Evolutionary conservation across 176 grass and related monocot genomes (phyloP), one percentile per base, ranked within the genome.

Genomic region (Cocos nucifera): DNA sequence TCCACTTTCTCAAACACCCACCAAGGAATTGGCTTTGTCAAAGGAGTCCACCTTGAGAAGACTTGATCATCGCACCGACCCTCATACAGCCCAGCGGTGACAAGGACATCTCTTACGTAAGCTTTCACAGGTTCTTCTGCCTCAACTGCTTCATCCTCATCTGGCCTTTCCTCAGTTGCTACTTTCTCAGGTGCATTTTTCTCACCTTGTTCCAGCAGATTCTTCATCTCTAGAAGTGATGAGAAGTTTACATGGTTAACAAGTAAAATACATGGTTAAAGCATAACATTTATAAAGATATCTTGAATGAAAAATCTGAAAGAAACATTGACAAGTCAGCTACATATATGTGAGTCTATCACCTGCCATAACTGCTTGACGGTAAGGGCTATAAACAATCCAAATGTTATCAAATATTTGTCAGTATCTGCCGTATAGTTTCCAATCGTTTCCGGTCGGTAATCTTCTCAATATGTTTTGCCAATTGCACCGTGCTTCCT

Each of bases 1-100:
- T 72, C 77, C 3, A 84, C 82, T 81, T 93, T 69, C 3, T 93
- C 79, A 60, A 86, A 66, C 66, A 86, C 88, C 57, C 73, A 58
- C 27, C 69, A 73, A 1, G 88, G 79, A 58, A 98, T 89, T 9
- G 85, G 74, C 54, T 89, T 88, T 25, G 39, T 53, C 16, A 49
- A 22, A 23, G 25, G 39, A 14, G 78, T 67, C 58, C 63, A 73
- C 32, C 66, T 67, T 18, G 71, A 72, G 2, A 67, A 57, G 30
- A 49, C 6, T 19, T 56, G 57, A 55, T 61, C 71, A 16, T 54
- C 49, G 17, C 44, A 62, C 15, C 76, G 59, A 15, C 21, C 76
- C 51, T 66, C 65, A 49, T 83, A 83, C 67, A 93, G 10, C 4
- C 94, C 94, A 25, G 88, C 77, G 0, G 26, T 63, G 8, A 72